These are phyloP conservation scores for Coix lacrymajobi DNA, from an alignment of 176 grass and related monocot genomes.

Conservation along the genomic window DNA sequence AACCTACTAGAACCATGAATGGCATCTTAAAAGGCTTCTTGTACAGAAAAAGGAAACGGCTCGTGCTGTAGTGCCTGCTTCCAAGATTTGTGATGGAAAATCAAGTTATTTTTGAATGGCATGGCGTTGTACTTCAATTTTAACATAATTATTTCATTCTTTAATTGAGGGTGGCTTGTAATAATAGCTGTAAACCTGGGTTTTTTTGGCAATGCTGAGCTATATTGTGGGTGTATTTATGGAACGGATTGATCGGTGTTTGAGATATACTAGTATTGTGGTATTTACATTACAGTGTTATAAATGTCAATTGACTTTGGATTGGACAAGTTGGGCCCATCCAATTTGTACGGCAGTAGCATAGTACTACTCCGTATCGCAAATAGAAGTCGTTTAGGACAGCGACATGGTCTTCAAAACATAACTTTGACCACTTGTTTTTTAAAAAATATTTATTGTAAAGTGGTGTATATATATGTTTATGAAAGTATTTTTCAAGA, in stretches of 20 bases:
- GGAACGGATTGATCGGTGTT: neutral
- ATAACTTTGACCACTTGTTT: no score
- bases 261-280: slow-evolving; percentile 12
- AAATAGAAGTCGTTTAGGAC: no score
- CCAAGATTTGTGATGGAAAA: neutral
- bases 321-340: neutral
- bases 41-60: slow-evolving; percentile 23
- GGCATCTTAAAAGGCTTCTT: neutral
- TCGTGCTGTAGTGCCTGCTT: neutral
- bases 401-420: no score
- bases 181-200: slow-evolving; percentile 13
- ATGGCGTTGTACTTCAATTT: neutral
- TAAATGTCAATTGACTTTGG: neutral
- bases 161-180: slow-evolving; percentile 25
- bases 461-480: no score
- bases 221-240: slow-evolving; percentile 15
- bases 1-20: slow-evolving; percentile 14
- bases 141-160: slow-evolving; percentile 38
- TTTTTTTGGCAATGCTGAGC: neutral
- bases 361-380: no score
- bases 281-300: slow-evolving; percentile 2
- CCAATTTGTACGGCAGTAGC: neutral
- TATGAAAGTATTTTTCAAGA: no score
- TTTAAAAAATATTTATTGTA: no score
- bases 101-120: neutral